Evolutionary conservation across 805 yeast genomes (phyloP), one percentile per base, ranked within the genome.

Genomic region (Blastobotrys chiropterorum): DNA sequence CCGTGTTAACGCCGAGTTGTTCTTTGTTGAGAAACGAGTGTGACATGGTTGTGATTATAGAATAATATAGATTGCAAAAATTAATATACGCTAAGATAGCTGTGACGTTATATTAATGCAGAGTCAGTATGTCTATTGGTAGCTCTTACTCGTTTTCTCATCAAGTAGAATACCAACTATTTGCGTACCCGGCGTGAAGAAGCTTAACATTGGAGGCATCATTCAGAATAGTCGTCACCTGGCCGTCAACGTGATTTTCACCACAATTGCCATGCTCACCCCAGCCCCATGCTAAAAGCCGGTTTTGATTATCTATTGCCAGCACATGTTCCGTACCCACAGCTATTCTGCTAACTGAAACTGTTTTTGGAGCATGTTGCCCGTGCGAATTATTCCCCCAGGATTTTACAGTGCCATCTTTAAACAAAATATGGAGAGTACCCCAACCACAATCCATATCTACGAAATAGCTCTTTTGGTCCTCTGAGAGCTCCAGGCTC

Each of bases 231-330:
- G 21, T 11, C 15, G 15, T 38, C 40, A 47, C 7, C 21, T 52
- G 48, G 15, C 44, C 42, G 16, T 47, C 46, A 6, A 47, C 11
- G 21, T 61, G 57, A 1, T 47, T 44, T 1, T 58, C 56, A 1
- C 96, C 96, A 68, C 98, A 92, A 64, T 92, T 92, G 0, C 99
- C 99, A 67, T 92, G 99, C 62, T 94, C 98, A 13, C 97, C 97
- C 99, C 99, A 92, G 0, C 99, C 99, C 98, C 98, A 94, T 1
- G 90, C 77, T 50, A 62, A 70, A 0, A 90, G 83, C 6, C 52
- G 47, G 14, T 63, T 56, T 1, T 44, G n/a, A 1, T 48, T 13
- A 59, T 48, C 4, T 66, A 62, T 8, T 11, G 59, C 59, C 15
- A 90, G 60, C 0, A 94, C 95, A 66, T 92, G 99, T 63, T 92